Conservation (phyloP, 129 eudicot genomes). For the Centaurea solstitialis region DNA sequence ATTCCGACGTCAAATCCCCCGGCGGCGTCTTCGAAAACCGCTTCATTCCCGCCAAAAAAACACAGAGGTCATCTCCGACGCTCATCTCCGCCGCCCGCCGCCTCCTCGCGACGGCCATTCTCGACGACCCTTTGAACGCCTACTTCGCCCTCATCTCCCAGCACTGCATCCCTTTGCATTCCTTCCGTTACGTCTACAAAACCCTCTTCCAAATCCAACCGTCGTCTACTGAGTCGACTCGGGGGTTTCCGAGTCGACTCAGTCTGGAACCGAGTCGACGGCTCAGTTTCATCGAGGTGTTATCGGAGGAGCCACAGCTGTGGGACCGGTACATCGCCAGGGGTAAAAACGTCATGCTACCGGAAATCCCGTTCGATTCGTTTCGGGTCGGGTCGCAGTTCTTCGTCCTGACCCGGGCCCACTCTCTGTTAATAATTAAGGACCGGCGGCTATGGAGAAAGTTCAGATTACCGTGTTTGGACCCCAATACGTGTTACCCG, state of each 20-base stretch:
- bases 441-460: constrained; percentile 71
- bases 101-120: constrained; percentile 63
- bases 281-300: constrained; percentile 59
- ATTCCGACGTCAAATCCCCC: constrained; percentile 39
- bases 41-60: constrained; percentile 47
- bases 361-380: constrained; percentile 59
- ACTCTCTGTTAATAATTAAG: constrained; percentile 45
- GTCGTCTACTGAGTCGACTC: constrained; percentile 8
- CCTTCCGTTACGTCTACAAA: constrained; percentile 48
- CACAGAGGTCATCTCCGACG: constrained; percentile 65
- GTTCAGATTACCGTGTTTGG: constrained; percentile 57
- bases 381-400: constrained; percentile 83
- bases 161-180: constrained; percentile 65
- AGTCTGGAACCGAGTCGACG: neutral
- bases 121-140: constrained; percentile 56
- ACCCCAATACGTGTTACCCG: constrained; percentile 72
- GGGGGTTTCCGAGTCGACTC: constrained; percentile 1
- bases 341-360: constrained; percentile 62
- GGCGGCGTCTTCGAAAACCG: constrained; percentile 62
- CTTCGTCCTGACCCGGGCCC: constrained; percentile 45
- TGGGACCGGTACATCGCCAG: constrained; percentile 67
- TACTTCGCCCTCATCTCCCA: constrained; percentile 74
- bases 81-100: constrained; percentile 82
- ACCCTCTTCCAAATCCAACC: constrained; percentile 26
- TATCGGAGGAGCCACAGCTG: constrained; percentile 46